Evolutionary conservation across 192 early-diverging fungal species (phyloP), one percentile per base, ranked within the genome.

Genomic region (Geranomyces michiganensis): DNA sequence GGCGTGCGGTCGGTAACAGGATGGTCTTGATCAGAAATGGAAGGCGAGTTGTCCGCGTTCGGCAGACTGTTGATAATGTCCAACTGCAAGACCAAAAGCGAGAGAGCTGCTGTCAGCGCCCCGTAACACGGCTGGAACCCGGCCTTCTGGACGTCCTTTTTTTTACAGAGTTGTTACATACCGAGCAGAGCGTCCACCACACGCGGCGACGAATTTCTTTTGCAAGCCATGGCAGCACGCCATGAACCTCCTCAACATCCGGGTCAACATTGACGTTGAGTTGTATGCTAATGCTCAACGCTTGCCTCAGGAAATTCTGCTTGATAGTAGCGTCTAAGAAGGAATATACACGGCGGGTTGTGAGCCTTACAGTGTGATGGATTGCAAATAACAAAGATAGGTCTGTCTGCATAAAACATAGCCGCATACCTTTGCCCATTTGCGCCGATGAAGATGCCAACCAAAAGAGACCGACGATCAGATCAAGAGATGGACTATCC

Each of bases 231-330:
- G 72, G 43, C 14, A 73, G 29, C 31, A 44, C 41, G 17, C 72
- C 72, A 59, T 73, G 72, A 24, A 73, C 72, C 29, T 73, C 72
- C 44, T 73, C 72, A 14, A 73, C 64, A 59, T 73, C 72, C 27
- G 72, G 72, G 45, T 73, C 72, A 21, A 73, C 46, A 36, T 67
- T 73, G 30, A 73, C n/a, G 22, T 53, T 56, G 1, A 73, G 17
- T 22, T 56, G 21, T 4, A 31, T 19, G 19, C 58, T 58, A 0
- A 62, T 17, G 36, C 30, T 21, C 24, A 73, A 14, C 6, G 72
- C 61, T 36, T 41, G 51, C n/a, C 30, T 49, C 8, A 53, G 27
- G 30, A 53, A 72, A 30, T 22, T 8, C 13, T n/a, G 53, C 51
- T 65, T 72, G 17, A 65, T 22, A 30, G 46, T 17, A 6, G 26